Conservation (phyloP, 495 filamentous ascomycete genomes). For the Hyaloscypha finlandica region DNA sequence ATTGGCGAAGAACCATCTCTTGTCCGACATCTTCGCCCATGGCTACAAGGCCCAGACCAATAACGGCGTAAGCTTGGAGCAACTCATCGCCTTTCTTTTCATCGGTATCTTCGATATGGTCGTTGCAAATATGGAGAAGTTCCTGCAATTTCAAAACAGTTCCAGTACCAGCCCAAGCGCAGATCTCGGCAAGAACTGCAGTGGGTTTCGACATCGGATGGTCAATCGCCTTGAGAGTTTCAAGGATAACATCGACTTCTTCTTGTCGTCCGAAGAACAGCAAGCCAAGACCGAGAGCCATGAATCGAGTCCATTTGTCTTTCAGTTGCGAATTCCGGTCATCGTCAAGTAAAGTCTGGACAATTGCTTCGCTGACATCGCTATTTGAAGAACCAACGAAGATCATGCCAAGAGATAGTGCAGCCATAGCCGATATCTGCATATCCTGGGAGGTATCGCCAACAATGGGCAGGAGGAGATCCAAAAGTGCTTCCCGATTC, state of each 20-base stretch:
- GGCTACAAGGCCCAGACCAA: constrained; percentile 89
- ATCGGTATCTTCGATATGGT: constrained; percentile 88
- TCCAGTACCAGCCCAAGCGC: constrained; percentile 96
- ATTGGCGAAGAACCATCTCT: constrained; percentile 97
- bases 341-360: constrained; percentile 88
- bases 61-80: constrained; percentile 91
- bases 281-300: constrained; percentile 90
- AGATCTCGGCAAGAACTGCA: constrained; percentile 87
- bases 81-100: constrained; percentile 94
- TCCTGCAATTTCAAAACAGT: constrained; percentile 96
- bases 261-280: constrained; percentile 96
- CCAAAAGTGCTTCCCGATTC: constrained; percentile 80
- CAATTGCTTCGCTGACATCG: constrained; percentile 84
- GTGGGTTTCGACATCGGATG: constrained; percentile 94
- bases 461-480: constrained; percentile 82
- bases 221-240: constrained; percentile 92
- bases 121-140: constrained; percentile 94
- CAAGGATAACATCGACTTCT: constrained; percentile 92
- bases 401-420: constrained; percentile 84
- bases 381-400: constrained; percentile 91
- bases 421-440: constrained; percentile 96
- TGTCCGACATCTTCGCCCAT: constrained; percentile 99
- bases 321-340: constrained; percentile 85
- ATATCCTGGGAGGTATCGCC: constrained; percentile 79
- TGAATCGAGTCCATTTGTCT: constrained; percentile 97